Evolutionary conservation across 306 rosid species (phyloP).

Genomic region (Heteromeles arbutifolia): DNA sequence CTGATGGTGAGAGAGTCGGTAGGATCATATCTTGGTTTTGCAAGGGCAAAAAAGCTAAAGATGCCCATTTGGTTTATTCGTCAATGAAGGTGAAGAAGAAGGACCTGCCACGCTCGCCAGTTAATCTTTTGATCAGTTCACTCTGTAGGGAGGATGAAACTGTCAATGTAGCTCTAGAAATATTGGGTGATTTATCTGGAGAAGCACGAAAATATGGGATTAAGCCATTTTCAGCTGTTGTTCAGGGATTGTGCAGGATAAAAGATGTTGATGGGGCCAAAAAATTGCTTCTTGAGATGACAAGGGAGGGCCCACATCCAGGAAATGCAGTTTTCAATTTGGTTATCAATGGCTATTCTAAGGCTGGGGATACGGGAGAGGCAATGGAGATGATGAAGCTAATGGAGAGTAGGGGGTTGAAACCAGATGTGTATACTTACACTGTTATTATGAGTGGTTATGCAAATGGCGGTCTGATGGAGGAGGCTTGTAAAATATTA

Average conservation of each 20-base stretch:
- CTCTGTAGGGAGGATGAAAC: constrained; percentile 48
- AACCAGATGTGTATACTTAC: constrained; percentile 70
- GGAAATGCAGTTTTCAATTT: constrained; percentile 76
- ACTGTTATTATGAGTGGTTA: constrained; percentile 66
- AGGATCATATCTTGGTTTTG: constrained; percentile 60
- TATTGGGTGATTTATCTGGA: constrained; percentile 43
- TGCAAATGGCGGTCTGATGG: constrained; percentile 74
- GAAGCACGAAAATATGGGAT: constrained; percentile 41
- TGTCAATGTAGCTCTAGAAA: constrained; percentile 46
- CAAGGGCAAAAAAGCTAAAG: constrained; percentile 45
- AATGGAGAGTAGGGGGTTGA: constrained; percentile 77
- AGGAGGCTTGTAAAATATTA: constrained; percentile 52
- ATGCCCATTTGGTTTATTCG: constrained; percentile 47
- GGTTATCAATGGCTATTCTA: constrained; percentile 47
- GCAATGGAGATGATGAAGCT: constrained; percentile 53
- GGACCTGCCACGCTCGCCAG: constrained; percentile 21
- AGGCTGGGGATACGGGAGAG: constrained; percentile 51
- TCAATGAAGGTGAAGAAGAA: constrained; percentile 40
- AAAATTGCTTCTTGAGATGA: constrained; percentile 52
- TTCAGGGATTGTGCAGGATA: constrained; percentile 56
- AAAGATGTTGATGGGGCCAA: constrained; percentile 55
- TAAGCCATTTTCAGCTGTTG: constrained; percentile 54
- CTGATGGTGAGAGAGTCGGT: constrained; percentile 52
- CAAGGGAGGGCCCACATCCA: constrained; percentile 67
- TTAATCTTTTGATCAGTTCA: constrained; percentile 35